These are phyloP conservation scores for Alternaria sp. DNA, from an alignment of 2,329 filamentous ascomycete genomes.

Conservation along the genomic window DNA sequence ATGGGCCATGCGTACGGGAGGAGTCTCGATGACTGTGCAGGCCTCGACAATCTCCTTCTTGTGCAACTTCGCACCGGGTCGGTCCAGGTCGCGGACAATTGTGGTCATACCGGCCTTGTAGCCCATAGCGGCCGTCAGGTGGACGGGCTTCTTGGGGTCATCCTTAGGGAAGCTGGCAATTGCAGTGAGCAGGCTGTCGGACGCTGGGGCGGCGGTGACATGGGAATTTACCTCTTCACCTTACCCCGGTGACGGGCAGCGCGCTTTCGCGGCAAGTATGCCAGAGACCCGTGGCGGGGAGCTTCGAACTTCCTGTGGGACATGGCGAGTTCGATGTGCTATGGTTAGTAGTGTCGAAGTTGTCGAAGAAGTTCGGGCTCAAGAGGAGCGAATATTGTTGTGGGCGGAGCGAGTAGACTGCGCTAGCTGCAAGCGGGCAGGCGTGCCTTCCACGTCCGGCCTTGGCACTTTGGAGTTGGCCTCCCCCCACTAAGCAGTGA, in stretches of 20 bases:
- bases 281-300: constrained; percentile 85
- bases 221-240: constrained; percentile 92
- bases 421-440: constrained; percentile 14
- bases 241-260: constrained; percentile 93
- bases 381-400: constrained; percentile 23
- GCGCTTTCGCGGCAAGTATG: constrained; percentile 74
- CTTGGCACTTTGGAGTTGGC: constrained; percentile 15
- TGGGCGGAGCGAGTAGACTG: constrained; percentile 16
- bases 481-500: constrained; percentile 23
- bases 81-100: constrained; percentile 98
- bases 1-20: constrained; percentile 70
- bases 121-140: constrained; percentile 97
- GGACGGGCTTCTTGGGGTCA: constrained; percentile 99
- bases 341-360: constrained; percentile 48
- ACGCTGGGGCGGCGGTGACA: constrained; percentile 23
- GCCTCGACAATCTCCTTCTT: constrained; percentile 69
- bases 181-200: constrained; percentile 37
- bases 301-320: constrained; percentile 79
- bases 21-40: constrained; percentile 54
- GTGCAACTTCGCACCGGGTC: constrained; percentile 98
- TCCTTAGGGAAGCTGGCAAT: constrained; percentile 93
- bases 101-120: constrained; percentile 99
- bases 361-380: constrained; percentile 34
- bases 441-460: constrained; percentile 6
- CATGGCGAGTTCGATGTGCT: constrained; percentile 53